A percentile compares a stretch with the other conserved stretches of the same genome.
These are phyloP conservation scores for Russula sp. DNA, from an alignment of 768 basidiomycete genomes.

Conservation along the genomic window DNA sequence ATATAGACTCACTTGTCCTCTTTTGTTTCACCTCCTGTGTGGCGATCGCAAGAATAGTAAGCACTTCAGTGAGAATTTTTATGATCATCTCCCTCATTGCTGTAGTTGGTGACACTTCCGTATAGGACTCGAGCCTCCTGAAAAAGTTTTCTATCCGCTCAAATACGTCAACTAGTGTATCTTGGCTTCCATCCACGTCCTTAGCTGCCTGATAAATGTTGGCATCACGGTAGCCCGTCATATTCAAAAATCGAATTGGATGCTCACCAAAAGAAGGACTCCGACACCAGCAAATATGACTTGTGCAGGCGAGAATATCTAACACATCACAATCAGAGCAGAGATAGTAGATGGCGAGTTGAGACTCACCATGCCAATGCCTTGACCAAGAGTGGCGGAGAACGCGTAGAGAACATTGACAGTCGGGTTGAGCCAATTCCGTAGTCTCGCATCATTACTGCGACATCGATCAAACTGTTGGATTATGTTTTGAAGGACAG, in stretches of 20 bases:
- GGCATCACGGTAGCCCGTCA: neutral
- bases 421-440: neutral
- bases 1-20: neutral
- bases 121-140: constrained; percentile 1
- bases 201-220: neutral
- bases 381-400: no score
- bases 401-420: constrained; percentile 6
- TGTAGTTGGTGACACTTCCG: neutral
- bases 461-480: neutral
- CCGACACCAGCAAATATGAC: no score
- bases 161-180: neutral
- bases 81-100: neutral
- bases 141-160: neutral
- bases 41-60: neutral
- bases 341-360: neutral
- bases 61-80: constrained; percentile 1
- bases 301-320: neutral
- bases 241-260: neutral
- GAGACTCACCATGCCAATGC: neutral
- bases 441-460: neutral
- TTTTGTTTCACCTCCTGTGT: neutral
- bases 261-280: constrained; percentile 2
- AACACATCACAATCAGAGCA: neutral
- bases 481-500: neutral
- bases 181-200: neutral